phyloP scores from a whole-genome alignment of 2,329 filamentous ascomycete genomes.

The Chaetoscypha palmicola region DNA sequence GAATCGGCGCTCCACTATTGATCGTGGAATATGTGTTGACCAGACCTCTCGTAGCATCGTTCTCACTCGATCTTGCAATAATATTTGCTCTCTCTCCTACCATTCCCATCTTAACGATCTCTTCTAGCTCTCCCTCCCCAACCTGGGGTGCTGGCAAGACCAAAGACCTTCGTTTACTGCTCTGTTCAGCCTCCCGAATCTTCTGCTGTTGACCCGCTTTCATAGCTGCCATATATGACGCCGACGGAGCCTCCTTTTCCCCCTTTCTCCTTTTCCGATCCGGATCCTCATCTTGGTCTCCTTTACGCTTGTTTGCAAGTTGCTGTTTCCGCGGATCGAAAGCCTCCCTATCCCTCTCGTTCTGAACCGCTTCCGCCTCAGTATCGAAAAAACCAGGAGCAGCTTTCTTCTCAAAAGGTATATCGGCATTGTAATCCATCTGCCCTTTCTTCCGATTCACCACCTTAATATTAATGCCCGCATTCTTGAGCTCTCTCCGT shows the following conservation, averaged over 20 bases:
- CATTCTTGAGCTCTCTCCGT: conserved; percentile 90
- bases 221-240: conserved; percentile 76
- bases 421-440: conserved; percentile 99
- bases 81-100: conserved; percentile 78
- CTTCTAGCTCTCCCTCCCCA: conserved; percentile 84
- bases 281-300: conserved; percentile 76
- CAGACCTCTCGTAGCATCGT: conserved; percentile 75
- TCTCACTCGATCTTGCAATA: conserved; percentile 70
- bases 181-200: conserved; percentile 92
- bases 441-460: conserved; percentile 85
- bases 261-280: conserved; percentile 80
- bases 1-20: conserved; percentile 76
- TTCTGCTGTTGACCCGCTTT: conserved; percentile 93
- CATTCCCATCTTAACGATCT: conserved; percentile 98
- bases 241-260: conserved; percentile 73
- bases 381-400: conserved; percentile 92
- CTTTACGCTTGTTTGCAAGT: conserved; percentile 85
- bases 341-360: conserved; percentile 74
- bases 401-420: conserved; percentile 92
- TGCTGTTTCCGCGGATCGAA: conserved; percentile 94
- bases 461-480: conserved; percentile 97
- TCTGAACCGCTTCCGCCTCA: conserved; percentile 67
- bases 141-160: conserved; percentile 85
- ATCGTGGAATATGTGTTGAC: conserved; percentile 81
- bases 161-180: conserved; percentile 82